Evolutionary conservation across 2,329 filamentous ascomycete species (phyloP).

Genomic region (Orbilia blumenaviensis): DNA sequence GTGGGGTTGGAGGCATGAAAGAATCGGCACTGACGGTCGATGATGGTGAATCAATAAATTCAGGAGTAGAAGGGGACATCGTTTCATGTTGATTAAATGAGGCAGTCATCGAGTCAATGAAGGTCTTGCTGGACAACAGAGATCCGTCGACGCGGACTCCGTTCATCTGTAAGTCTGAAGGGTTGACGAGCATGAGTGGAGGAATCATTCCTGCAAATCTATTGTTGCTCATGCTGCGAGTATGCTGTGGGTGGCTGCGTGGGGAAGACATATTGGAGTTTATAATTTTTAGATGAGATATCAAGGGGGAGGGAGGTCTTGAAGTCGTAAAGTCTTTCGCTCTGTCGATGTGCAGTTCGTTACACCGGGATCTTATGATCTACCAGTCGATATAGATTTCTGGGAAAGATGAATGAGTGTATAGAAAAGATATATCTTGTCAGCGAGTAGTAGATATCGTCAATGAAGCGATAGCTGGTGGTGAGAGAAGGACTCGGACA

Average conservation of each 20-base stretch:
- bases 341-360: slow-evolving; percentile 8
- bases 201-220: slow-evolving; percentile 51
- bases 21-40: slow-evolving; percentile 49
- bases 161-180: slow-evolving; percentile 51
- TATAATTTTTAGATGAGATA: slow-evolving; percentile 1
- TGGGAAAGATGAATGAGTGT: slow-evolving; percentile 40
- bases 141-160: slow-evolving; percentile 47
- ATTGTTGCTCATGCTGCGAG: slow-evolving; percentile 46
- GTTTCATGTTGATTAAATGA: slow-evolving; percentile 46
- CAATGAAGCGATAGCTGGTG: slow-evolving; percentile 53
- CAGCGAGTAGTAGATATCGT: slow-evolving; percentile 45
- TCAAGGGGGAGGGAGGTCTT: neutral
- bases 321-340: slow-evolving; percentile 1
- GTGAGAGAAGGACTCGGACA: slow-evolving; percentile 50
- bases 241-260: slow-evolving; percentile 50
- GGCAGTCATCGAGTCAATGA: slow-evolving; percentile 51
- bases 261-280: slow-evolving; percentile 38
- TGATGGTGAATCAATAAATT: slow-evolving; percentile 47
- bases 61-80: slow-evolving; percentile 52
- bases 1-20: slow-evolving; percentile 49
- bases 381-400: slow-evolving; percentile 48
- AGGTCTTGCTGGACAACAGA: slow-evolving; percentile 50
- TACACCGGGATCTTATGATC: slow-evolving; percentile 46
- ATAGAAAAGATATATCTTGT: slow-evolving; percentile 53
- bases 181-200: slow-evolving; percentile 49